phyloP scores from a whole-genome alignment of 2,329 filamentous ascomycete species.

The Endoconidiophora polonica region DNA sequence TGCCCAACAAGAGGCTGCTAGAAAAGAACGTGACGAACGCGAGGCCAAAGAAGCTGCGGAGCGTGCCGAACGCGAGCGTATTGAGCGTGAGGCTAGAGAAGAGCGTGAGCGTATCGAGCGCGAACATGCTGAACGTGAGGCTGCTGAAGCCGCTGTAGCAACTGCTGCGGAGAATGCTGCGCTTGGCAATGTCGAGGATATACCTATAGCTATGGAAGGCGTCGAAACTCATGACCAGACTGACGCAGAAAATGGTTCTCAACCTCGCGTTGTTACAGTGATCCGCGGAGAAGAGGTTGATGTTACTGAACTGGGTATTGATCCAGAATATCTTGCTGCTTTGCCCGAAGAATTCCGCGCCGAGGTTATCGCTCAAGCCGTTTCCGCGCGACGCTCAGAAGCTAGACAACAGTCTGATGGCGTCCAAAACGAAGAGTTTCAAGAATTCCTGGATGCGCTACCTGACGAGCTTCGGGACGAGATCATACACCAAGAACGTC shows the following conservation, averaged over 20 bases:
- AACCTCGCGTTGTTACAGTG: slow-evolving; percentile 52
- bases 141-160: slow-evolving; percentile 36
- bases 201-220: slow-evolving; percentile 49
- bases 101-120: slow-evolving; percentile 22
- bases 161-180: slow-evolving; percentile 26
- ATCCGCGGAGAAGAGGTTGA: slow-evolving; percentile 80
- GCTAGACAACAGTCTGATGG: slow-evolving; percentile 53
- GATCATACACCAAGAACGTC: slow-evolving; percentile 75
- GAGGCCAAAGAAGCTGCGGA: slow-evolving; percentile 55
- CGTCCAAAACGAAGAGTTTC: slow-evolving; percentile 69
- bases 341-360: slow-evolving; percentile 93
- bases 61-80: slow-evolving; percentile 42
- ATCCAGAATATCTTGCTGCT: slow-evolving; percentile 87
- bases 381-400: slow-evolving; percentile 67
- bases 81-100: slow-evolving; percentile 47
- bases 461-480: slow-evolving; percentile 82
- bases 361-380: slow-evolving; percentile 84
- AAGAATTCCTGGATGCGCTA: slow-evolving; percentile 84
- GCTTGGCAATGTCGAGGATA: neutral
- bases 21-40: slow-evolving; percentile 48
- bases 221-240: slow-evolving; percentile 38
- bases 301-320: slow-evolving; percentile 87
- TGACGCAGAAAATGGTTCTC: slow-evolving; percentile 18
- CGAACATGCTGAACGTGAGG: slow-evolving; percentile 1
- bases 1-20: slow-evolving; percentile 31